Percentiles rank a stretch among this genome's conserved stretches.
phyloP scores from a whole-genome alignment of 2,329 filamentous ascomycete species.

The Colletotrichum sojae region DNA sequence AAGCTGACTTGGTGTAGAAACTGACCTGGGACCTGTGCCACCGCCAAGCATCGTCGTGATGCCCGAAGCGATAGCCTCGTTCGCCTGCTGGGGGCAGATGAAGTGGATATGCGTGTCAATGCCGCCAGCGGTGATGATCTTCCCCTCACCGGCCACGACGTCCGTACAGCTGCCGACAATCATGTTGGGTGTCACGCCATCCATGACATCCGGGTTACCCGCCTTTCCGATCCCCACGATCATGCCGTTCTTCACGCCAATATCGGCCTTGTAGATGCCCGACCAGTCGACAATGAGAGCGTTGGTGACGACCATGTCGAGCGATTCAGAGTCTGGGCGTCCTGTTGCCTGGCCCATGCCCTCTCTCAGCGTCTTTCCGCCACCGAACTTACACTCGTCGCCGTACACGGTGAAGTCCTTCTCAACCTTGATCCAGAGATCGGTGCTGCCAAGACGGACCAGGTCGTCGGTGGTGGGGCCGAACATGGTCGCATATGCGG shows the following conservation, averaged over 20 bases:
- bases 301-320: slow-evolving; percentile 92
- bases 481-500: slow-evolving; percentile 89
- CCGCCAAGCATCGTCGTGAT: slow-evolving; percentile 93
- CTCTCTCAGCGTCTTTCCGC: slow-evolving; percentile 92
- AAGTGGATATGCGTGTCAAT: slow-evolving; percentile 94
- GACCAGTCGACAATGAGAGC: slow-evolving; percentile 91
- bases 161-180: slow-evolving; percentile 91
- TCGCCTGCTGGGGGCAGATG: slow-evolving; percentile 92
- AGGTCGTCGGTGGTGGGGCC: slow-evolving; percentile 91
- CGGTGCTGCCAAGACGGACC: slow-evolving; percentile 85
- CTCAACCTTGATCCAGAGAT: slow-evolving; percentile 93
- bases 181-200: slow-evolving; percentile 83
- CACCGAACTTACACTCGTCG: slow-evolving; percentile 95
- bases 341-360: slow-evolving; percentile 96
- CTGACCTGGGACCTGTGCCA: slow-evolving; percentile 88
- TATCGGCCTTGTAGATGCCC: slow-evolving; percentile 97
- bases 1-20: slow-evolving; percentile 1
- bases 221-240: slow-evolving; percentile 95
- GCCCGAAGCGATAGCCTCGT: slow-evolving; percentile 86
- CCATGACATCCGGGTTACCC: slow-evolving; percentile 97
- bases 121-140: slow-evolving; percentile 91
- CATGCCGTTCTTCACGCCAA: slow-evolving; percentile 88
- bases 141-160: slow-evolving; percentile 90
- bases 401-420: slow-evolving; percentile 87
- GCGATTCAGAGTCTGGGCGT: slow-evolving; percentile 76